These are phyloP conservation scores for Pichia sp. DNA, from an alignment of 1,139 yeast genomes.

Conservation along the genomic window DNA sequence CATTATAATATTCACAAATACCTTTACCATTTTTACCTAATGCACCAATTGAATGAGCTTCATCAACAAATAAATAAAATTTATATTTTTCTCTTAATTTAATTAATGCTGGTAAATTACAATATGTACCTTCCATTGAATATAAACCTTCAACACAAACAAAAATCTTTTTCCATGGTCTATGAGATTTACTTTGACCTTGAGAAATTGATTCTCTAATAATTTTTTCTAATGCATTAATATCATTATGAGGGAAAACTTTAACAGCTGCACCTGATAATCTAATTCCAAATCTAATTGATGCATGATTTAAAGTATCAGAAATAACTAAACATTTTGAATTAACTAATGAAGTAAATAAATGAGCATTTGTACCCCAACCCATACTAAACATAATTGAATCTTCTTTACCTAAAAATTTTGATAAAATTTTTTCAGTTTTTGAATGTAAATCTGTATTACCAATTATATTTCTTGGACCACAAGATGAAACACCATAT, in stretches of 20 bases:
- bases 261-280: constrained; percentile 90
- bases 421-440: constrained; percentile 74
- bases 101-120: constrained; percentile 73
- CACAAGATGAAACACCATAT: constrained; percentile 74
- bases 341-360: constrained; percentile 80
- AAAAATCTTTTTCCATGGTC: constrained; percentile 95
- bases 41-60: constrained; percentile 98
- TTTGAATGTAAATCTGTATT: constrained; percentile 67
- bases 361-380: constrained; percentile 91
- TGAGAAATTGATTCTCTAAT: constrained; percentile 85
- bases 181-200: constrained; percentile 94
- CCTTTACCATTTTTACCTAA: constrained; percentile 93
- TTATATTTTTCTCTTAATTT: constrained; percentile 80
- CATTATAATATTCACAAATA: constrained; percentile 85
- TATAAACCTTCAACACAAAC: constrained; percentile 94
- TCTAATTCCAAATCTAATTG: constrained; percentile 92
- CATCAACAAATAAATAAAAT: constrained; percentile 87
- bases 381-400: constrained; percentile 89
- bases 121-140: constrained; percentile 97
- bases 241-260: constrained; percentile 89
- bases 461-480: constrained; percentile 71
- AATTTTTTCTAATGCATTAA: constrained; percentile 71
- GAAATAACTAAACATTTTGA: constrained; percentile 85
- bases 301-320: constrained; percentile 93
- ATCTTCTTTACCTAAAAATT: constrained; percentile 87